These are phyloP conservation scores for Friedmanniomyces simplex DNA, from an alignment of 495 filamentous ascomycete species.

Conservation along the genomic window DNA sequence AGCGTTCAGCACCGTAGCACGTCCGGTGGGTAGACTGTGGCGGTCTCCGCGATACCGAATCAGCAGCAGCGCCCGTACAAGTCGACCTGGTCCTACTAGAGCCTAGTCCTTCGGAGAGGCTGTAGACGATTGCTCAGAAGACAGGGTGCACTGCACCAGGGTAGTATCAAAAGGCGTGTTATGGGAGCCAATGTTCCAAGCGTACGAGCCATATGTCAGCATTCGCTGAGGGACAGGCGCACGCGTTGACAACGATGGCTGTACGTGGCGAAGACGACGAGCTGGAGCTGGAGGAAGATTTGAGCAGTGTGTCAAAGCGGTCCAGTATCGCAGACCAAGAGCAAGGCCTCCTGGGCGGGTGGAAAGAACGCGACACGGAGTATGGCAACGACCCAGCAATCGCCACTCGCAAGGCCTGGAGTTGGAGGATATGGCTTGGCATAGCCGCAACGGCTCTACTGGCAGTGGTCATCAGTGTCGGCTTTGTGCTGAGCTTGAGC, in stretches of 20 bases:
- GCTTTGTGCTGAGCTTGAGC: conserved; percentile 5
- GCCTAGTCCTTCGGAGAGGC: no score
- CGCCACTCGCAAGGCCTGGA: neutral
- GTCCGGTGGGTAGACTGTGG: no score
- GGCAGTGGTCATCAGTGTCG: neutral
- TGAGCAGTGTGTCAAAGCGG: neutral
- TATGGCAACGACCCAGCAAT: neutral
- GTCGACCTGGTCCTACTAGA: no score
- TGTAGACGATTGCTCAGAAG: no score
- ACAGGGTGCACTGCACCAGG: no score
- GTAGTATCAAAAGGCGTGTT: no score
- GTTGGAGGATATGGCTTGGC: neutral
- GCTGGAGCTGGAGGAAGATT: neutral
- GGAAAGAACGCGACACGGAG: conserved; percentile 2
- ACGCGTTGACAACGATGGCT: neutral
- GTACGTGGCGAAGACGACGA: neutral
- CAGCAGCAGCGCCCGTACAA: no score
- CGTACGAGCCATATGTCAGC: no score
- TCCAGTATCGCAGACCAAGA: neutral
- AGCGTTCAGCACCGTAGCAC: no score
- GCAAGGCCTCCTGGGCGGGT: conserved; percentile 5
- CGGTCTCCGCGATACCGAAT: no score
- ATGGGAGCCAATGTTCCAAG: no score
- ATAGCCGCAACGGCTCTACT: neutral
- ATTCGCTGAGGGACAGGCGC: no score